Conservation (phyloP, 2,329 filamentous ascomycete genomes). For the Xylaria sp. region DNA sequence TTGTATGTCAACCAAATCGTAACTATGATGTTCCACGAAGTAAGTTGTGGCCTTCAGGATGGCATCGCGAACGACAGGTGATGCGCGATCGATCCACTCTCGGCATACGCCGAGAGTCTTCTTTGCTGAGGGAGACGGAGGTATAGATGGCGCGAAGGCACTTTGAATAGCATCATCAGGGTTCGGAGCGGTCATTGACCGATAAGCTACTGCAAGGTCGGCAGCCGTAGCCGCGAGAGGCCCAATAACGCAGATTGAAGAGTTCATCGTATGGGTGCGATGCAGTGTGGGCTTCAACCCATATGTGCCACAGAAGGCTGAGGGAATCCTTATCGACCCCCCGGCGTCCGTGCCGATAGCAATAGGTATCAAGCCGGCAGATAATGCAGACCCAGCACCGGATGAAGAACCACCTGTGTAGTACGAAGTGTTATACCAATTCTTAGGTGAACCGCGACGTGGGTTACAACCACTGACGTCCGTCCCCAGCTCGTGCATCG, state of each 20-base stretch:
- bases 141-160: constrained; percentile 65
- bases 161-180: constrained; percentile 64
- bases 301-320: constrained; percentile 78
- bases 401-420: constrained; percentile 84
- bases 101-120: constrained; percentile 74
- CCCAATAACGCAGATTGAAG: constrained; percentile 67
- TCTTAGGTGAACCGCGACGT: constrained; percentile 73
- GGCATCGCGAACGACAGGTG: constrained; percentile 64
- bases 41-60: constrained; percentile 66
- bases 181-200: constrained; percentile 76
- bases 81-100: constrained; percentile 72
- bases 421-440: constrained; percentile 77
- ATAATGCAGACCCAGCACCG: constrained; percentile 73
- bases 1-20: constrained; percentile 62
- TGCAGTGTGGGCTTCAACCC: constrained; percentile 81
- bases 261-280: constrained; percentile 64
- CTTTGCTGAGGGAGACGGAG: constrained; percentile 49
- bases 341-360: constrained; percentile 77
- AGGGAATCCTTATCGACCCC: constrained; percentile 75
- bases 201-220: constrained; percentile 83
- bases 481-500: constrained; percentile 81
- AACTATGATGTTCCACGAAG: constrained; percentile 53
- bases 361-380: constrained; percentile 75
- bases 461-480: constrained; percentile 87
- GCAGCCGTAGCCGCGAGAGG: constrained; percentile 78